Percentiles rank a stretch among this genome's conserved stretches.
These are phyloP conservation scores for Sugiyamaella valdiviana DNA, from an alignment of 805 yeast species.

Conservation along the genomic window DNA sequence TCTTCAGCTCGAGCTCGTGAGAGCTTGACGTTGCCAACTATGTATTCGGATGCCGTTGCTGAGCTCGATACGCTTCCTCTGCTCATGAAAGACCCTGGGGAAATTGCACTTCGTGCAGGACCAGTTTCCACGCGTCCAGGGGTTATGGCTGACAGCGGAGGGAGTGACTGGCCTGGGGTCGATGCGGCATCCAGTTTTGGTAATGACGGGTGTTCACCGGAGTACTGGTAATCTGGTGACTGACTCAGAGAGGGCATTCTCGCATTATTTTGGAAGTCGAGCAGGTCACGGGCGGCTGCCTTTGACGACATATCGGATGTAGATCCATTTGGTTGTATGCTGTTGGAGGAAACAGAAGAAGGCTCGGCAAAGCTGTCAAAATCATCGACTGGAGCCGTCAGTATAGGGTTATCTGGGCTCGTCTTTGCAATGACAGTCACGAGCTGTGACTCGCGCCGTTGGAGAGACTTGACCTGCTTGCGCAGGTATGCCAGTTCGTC, in stretches of 20 bases:
- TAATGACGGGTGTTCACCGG: not conserved
- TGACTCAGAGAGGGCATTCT: not conserved
- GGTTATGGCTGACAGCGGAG: not conserved
- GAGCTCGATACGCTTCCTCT: not conserved
- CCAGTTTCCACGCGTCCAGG: not conserved
- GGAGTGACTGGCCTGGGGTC: not conserved
- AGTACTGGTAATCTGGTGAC: not conserved
- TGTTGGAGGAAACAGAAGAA: not conserved
- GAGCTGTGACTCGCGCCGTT: conserved; percentile 16
- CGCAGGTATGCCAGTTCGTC: conserved; percentile 64
- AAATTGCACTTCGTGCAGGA: not conserved
- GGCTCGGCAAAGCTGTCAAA: not conserved
- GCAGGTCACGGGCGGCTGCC: conserved; percentile 7
- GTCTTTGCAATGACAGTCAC: conserved; percentile 17
- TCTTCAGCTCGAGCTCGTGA: conserved; percentile 62
- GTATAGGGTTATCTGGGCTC: conserved; percentile 22
- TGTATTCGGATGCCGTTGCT: conserved; percentile 45
- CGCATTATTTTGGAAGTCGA: conserved; percentile 2
- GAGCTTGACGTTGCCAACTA: conserved; percentile 67
- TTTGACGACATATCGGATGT: not conserved
- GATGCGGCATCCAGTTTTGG: not conserved
- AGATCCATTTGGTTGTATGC: not conserved
- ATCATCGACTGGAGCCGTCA: not conserved
- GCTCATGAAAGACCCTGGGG: not conserved
- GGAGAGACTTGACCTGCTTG: conserved; percentile 43